Conservation (phyloP, 1,284 basidiomycete species). For the Cystobasidiaceae sp. region DNA sequence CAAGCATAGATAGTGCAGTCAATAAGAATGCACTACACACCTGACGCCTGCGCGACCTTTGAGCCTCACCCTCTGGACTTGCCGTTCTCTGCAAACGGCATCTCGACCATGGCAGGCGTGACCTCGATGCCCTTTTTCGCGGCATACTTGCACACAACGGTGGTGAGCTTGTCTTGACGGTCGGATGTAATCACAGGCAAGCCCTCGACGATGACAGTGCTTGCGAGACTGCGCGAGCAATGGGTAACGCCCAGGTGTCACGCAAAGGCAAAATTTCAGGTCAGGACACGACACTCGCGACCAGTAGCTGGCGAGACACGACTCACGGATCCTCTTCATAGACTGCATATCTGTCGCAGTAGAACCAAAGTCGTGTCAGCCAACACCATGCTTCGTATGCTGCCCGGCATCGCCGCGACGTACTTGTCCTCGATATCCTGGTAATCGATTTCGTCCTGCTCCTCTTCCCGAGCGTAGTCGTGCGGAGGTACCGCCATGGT, state of each 20-base stretch:
- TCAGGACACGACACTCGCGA: neutral
- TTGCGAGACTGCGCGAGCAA: conserved; percentile 47
- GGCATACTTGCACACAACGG: conserved; percentile 48
- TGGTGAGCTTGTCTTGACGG: conserved; percentile 47
- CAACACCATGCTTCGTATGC: no score
- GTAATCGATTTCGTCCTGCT: conserved; percentile 69
- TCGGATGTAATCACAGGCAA: conserved; percentile 47
- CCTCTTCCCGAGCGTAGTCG: conserved; percentile 7
- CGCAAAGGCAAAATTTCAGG: conserved; percentile 24
- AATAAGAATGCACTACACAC: neutral
- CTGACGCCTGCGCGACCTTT: neutral
- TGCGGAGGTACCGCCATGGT: conserved; percentile 11
- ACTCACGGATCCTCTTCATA: conserved; percentile 27
- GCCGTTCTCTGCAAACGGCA: conserved; percentile 46
- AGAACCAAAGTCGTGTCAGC: neutral
- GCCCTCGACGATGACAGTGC: conserved; percentile 49
- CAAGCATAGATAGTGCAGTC: no score
- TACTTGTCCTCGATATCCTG: conserved; percentile 91
- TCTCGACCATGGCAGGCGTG: conserved; percentile 45
- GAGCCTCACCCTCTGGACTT: conserved; percentile 45
- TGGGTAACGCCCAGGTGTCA: no score
- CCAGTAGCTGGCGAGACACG: neutral
- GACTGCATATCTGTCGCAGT: conserved; percentile 21
- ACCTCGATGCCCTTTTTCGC: conserved; percentile 46
- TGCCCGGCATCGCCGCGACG: conserved; percentile 41